These are phyloP conservation scores for Rhynchospora tenuis DNA, from an alignment of 176 grass and related monocot genomes.

Conservation along the genomic window DNA sequence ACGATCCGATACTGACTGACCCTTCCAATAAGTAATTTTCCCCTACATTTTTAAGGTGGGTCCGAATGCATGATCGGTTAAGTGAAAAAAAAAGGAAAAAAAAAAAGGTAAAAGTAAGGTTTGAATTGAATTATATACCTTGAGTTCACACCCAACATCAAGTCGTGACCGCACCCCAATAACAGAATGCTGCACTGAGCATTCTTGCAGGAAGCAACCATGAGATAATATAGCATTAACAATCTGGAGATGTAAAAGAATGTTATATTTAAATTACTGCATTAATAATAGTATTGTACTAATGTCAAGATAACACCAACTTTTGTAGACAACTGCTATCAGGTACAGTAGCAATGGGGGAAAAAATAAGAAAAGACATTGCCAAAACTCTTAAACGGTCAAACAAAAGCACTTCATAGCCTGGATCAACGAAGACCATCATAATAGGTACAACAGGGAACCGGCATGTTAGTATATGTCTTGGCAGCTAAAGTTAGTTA, in stretches of 20 bases:
- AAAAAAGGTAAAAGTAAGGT: neutral
- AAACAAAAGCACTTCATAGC: neutral
- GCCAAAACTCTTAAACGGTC: neutral
- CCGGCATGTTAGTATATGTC: neutral
- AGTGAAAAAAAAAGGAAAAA: too few relatives aligned
- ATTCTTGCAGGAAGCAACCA: conserved; percentile 67
- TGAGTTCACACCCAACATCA: conserved; percentile 37
- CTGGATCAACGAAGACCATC: neutral
- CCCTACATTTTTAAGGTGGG: neutral
- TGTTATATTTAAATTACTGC: conserved; percentile 8
- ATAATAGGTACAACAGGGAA: neutral
- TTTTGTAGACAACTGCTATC: neutral
- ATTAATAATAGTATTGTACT: neutral
- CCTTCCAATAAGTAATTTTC: neutral
- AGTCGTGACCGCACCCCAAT: conserved; percentile 56
- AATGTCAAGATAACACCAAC: neutral
- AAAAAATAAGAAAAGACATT: neutral
- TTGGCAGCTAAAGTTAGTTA: neutral
- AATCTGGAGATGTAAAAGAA: conserved; percentile 29
- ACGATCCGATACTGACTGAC: neutral
- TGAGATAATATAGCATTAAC: conserved; percentile 48
- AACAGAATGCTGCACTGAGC: conserved; percentile 46
- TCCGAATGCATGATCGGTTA: neutral
- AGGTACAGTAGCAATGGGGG: neutral
- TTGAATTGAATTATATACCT: conserved; percentile 31